phyloP scores from a whole-genome alignment of 257 asterid species.

The Verbena officinalis region DNA sequence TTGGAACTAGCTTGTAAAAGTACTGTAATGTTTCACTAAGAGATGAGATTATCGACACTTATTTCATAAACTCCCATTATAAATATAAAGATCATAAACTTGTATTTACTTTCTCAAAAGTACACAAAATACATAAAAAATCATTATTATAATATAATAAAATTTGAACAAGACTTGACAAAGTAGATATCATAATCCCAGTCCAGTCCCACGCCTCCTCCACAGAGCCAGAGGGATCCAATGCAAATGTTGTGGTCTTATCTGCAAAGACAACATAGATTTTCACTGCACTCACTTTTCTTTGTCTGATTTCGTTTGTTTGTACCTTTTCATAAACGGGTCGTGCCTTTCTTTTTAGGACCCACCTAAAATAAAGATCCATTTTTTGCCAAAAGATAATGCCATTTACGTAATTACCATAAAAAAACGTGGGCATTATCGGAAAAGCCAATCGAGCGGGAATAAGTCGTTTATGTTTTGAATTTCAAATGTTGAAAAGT shows the following conservation, averaged over 20 bases:
- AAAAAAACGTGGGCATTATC: constrained; percentile 19
- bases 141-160: too few species aligned
- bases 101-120: too few species aligned
- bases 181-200: too few species aligned
- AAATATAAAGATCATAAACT: too few species aligned
- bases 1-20: too few species aligned
- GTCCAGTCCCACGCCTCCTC: too few species aligned
- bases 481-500: constrained; percentile 51
- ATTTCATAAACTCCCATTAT: too few species aligned
- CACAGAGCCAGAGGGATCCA: constrained; percentile 32
- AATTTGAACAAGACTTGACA: too few species aligned
- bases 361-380: constrained; percentile 12
- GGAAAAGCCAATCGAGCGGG: constrained; percentile 45
- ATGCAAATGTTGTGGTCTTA: constrained; percentile 28
- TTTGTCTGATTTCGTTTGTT: constrained; percentile 30
- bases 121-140: too few species aligned
- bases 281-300: constrained; percentile 44
- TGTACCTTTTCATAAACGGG: constrained; percentile 55
- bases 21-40: too few species aligned
- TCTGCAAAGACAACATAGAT: constrained; percentile 28
- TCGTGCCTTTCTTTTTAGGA: constrained; percentile 61
- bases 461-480: constrained; percentile 38
- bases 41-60: too few species aligned
- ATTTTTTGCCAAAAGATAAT: background rate
- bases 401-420: constrained; percentile 39